Base-by-base conservation (phyloP, 2,329 filamentous ascomycete genomes). In the Fusarium sp. region DNA sequence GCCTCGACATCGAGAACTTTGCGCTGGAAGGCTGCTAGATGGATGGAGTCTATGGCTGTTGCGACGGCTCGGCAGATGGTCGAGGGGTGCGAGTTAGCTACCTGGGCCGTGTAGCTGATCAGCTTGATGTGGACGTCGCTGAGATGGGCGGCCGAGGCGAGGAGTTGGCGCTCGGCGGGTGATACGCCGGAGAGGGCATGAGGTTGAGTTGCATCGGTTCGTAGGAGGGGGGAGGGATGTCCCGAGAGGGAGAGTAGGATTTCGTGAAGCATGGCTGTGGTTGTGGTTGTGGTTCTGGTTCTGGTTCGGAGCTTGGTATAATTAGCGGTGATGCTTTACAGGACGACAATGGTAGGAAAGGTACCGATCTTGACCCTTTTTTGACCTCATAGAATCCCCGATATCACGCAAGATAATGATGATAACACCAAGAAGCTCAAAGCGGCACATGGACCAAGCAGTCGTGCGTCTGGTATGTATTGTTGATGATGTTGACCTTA, bases 171-270 rank as follows among this genome's bases (percentile, higher is more conserved):
- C 83, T 98, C 96, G 58, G 95, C 91, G 44, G 94, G 92, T 51
- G 95, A 94, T 80, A 92, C 82, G 80, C 88, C 81, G 77, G 85
- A 81, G 78, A 83, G 78, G 60, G 86, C 81, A 77, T 84, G 83
- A 79, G 84, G 81, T 74, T 84, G 85, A 77, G 86, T 82, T 78
- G 83, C 79, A 77, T 85, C 81, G 77, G 84, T 81, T 81, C 89
- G 89, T 85, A 98, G 93, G 80, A 98, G 90, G 76, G 95, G 93
- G 74, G 96, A 98, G 74, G 94, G 93, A 84, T 98, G 94, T 76
- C 96, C 96, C 79, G 95, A 97, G 83, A 98, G 91, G 82, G 95
- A 96, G 83, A 99, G 92, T 83, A 98, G 91, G 85, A 99, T 94
- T 88, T 99, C 96, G 90, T 98, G 96, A 83, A 99, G 93, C 96